Conservation (phyloP, 768 basidiomycete genomes). For the Sarcomyxa edulis region DNA sequence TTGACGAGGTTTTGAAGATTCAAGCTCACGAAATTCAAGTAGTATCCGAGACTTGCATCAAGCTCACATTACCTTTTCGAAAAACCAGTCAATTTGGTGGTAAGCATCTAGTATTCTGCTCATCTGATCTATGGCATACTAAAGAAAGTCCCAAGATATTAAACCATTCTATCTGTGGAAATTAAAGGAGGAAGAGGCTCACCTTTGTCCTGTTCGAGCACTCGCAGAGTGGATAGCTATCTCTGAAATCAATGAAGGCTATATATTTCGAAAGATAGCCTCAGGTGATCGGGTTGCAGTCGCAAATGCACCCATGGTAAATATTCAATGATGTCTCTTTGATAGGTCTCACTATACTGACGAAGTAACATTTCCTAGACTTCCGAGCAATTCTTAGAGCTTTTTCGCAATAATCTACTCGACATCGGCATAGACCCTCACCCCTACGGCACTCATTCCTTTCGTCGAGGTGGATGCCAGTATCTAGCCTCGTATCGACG, state of each 20-base stretch:
- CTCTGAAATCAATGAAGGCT: constrained; percentile 18
- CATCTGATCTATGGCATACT: too few species aligned
- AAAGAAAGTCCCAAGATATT: too few species aligned
- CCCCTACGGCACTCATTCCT: constrained; percentile 36
- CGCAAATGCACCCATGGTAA: constrained; percentile 18
- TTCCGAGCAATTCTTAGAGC: constrained; percentile 29
- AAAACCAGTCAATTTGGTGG: constrained; percentile 26
- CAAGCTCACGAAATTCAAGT: constrained; percentile 17
- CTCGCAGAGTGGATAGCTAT: constrained; percentile 19
- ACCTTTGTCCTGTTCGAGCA: constrained; percentile 31
- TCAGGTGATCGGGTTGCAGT: constrained; percentile 21
- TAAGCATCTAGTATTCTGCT: too few species aligned
- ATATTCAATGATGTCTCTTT: too few species aligned
- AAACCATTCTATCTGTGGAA: constrained; percentile 22
- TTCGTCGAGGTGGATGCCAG: constrained; percentile 35
- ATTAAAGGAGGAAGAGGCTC: constrained; percentile 18
- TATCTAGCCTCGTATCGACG: constrained; percentile 24
- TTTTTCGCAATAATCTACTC: constrained; percentile 33
- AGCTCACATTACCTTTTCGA: constrained; percentile 17
- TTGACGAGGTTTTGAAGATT: constrained; percentile 31
- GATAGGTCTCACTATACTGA: too few species aligned
- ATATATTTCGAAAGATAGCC: constrained; percentile 24
- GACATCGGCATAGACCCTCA: constrained; percentile 31
- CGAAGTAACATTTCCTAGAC: constrained; percentile 18
- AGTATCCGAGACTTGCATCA: constrained; percentile 6